phyloP scores from a whole-genome alignment of 2,329 filamentous ascomycete genomes.

The Aspergillus sclerotialis region DNA sequence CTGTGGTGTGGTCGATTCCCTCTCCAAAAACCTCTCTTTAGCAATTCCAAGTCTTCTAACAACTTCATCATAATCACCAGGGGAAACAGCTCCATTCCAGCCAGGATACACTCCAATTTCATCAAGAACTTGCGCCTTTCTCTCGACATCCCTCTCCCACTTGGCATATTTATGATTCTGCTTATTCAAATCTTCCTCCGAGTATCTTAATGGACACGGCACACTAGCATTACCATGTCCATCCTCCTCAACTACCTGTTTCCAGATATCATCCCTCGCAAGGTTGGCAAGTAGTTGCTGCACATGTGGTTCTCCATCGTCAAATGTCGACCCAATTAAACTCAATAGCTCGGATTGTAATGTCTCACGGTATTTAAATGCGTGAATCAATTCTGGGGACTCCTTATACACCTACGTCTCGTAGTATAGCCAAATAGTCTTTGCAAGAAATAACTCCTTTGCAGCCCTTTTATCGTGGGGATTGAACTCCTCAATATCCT shows the following conservation, averaged over 20 bases:
- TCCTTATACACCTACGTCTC: slow-evolving; percentile 9
- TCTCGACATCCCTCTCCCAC: slow-evolving; percentile 14
- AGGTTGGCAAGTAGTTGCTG: slow-evolving; percentile 8
- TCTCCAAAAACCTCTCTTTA: too few species aligned
- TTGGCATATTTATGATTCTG: slow-evolving; percentile 7
- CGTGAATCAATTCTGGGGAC: slow-evolving; percentile 7
- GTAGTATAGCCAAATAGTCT: slow-evolving; percentile 12
- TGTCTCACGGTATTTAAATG: slow-evolving; percentile 8
- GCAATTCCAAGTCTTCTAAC: too few species aligned
- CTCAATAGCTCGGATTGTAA: slow-evolving; percentile 5
- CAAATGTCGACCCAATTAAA: slow-evolving; percentile 8
- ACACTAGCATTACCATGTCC: slow-evolving; percentile 4
- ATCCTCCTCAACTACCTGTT: slow-evolving; percentile 9
- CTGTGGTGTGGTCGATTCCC: too few species aligned
- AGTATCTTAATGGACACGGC: slow-evolving; percentile 11
- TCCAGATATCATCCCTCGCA: slow-evolving; percentile 6
- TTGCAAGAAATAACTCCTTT: slow-evolving; percentile 7
- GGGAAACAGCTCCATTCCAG: slow-evolving; percentile 15
- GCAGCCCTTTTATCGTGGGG: slow-evolving; percentile 7
- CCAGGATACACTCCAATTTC: slow-evolving; percentile 12
- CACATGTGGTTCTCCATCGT: slow-evolving; percentile 11
- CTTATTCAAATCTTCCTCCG: slow-evolving; percentile 5
- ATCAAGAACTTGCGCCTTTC: slow-evolving; percentile 9
- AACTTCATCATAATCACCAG: too few species aligned
- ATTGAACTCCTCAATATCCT: slow-evolving; percentile 6